Conservation (phyloP, 768 basidiomycete genomes). For the Crucibulum laeve region DNA sequence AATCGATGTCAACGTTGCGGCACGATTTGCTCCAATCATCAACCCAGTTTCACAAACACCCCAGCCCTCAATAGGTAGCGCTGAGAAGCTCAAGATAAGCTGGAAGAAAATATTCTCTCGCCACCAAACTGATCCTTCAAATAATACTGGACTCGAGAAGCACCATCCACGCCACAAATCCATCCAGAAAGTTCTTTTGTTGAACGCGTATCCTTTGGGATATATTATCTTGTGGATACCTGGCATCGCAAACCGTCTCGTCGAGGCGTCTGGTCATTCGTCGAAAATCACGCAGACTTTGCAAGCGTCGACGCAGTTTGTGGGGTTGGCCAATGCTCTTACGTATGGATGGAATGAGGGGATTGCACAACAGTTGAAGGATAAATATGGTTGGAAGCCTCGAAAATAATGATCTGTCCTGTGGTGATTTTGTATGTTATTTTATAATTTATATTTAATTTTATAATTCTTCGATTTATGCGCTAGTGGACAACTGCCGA, state of each 20-base stretch:
- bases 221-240: conserved; percentile 6
- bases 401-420: too few relatives aligned
- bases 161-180: conserved; percentile 4
- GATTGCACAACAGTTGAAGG: conserved; percentile 32
- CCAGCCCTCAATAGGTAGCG: not conserved
- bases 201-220: conserved; percentile 7
- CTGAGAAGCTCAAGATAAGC: not conserved
- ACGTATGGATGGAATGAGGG: conserved; percentile 6
- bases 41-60: too few relatives aligned
- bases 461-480: too few relatives aligned
- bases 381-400: too few relatives aligned
- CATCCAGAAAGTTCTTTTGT: conserved; percentile 1
- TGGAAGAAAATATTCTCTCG: not conserved
- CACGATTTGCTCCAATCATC: too few relatives aligned
- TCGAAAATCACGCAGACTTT: not conserved
- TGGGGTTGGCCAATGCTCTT: conserved; percentile 4
- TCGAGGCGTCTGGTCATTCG: conserved; percentile 3
- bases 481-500: too few relatives aligned
- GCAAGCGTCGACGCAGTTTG: conserved; percentile 5
- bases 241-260: conserved; percentile 1
- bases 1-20: not conserved
- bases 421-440: too few relatives aligned
- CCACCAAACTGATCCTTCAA: not conserved
- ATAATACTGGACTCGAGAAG: not conserved
- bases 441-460: too few relatives aligned